Conservation (phyloP, 1,284 basidiomycete species). For the Cryptococcus sp. region DNA sequence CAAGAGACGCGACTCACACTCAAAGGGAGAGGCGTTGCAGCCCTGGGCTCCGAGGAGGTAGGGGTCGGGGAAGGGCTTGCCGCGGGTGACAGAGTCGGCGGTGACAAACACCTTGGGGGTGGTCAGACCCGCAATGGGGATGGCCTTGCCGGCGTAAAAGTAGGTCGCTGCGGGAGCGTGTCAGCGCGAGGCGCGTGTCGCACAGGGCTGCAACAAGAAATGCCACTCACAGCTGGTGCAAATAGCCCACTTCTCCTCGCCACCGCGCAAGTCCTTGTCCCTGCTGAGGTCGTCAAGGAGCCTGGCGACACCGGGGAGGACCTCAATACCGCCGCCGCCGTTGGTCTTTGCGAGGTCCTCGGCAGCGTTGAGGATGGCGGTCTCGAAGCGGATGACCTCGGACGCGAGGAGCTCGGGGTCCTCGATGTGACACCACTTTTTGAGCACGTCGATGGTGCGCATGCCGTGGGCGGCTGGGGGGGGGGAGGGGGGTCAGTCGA, state of each 20-base stretch:
- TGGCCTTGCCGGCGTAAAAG: slow-evolving; percentile 50
- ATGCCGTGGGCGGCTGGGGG: slow-evolving; percentile 44
- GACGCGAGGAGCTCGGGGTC: slow-evolving; percentile 41
- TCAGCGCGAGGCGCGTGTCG: too few species aligned
- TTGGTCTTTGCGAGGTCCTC: slow-evolving; percentile 36
- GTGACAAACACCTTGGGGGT: slow-evolving; percentile 52
- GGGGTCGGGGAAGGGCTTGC: slow-evolving; percentile 54
- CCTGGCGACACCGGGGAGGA: slow-evolving; percentile 46
- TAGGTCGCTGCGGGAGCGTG: slow-evolving; percentile 33
- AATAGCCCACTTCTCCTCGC: slow-evolving; percentile 49
- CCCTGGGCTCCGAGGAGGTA: slow-evolving; percentile 52
- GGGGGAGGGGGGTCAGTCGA: neutral
- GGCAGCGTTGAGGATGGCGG: slow-evolving; percentile 46
- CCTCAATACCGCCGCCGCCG: slow-evolving; percentile 47
- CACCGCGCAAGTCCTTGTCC: slow-evolving; percentile 36
- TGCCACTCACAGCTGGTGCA: slow-evolving; percentile 43
- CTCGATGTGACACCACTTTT: slow-evolving; percentile 48
- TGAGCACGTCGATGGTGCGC: slow-evolving; percentile 48
- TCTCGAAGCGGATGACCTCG: slow-evolving; percentile 50
- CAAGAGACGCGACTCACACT: slow-evolving; percentile 26
- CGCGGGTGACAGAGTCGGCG: slow-evolving; percentile 51
- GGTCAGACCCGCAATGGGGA: slow-evolving; percentile 48
- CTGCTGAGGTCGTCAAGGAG: slow-evolving; percentile 40
- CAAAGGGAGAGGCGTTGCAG: slow-evolving; percentile 46
- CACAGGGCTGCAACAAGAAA: neutral